Evolutionary conservation across 2,329 filamentous ascomycete genomes (phyloP), one percentile per base, ranked within the genome.

Genomic region (Nemania sp.): DNA sequence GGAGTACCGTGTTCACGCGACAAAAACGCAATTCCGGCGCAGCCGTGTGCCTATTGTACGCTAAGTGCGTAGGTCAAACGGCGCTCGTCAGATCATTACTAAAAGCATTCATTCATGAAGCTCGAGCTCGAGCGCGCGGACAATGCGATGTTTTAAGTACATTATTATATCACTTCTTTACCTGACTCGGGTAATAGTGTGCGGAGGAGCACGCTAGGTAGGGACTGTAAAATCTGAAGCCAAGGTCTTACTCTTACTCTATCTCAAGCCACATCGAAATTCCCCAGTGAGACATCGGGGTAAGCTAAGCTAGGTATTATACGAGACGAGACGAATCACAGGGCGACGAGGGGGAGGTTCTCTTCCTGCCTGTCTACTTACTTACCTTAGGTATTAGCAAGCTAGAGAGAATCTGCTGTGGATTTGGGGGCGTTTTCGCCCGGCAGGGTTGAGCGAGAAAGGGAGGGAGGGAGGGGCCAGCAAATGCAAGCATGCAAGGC

Each of bases 241-340:
- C 19, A 9, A 49, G 12, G 50, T 9, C 14, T 20, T 22, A 2
- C 24, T 56, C 41, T 59, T 49, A 56, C 44, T 43, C 36, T 30
- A 40, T 47, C 45, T 24, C 22, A 56, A 58, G 49, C 56, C 49
- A 49, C 56, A 49, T 33, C 15, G 22, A 41, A 52, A 41, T 23
- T 41, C 49, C 37, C 33, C 24, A 15, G 31, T 31, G 43, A 36
- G 23, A 49, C 49, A 56, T 40, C 15, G 33, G 43, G 28, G 28
- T n/a, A n/a, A n/a, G n/a, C n/a, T n/a, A n/a, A n/a, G n/a, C n/a
- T n/a, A n/a, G n/a, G n/a, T n/a, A n/a, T n/a, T 31, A 54, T 50
- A 44, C 45, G 51, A 54, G 37, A 51, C 37, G 20, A 51, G 45
- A 19, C 39, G 42, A 17, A 11, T 12, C 19, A 46, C 26, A 20